A percentile compares a stretch with the other conserved stretches of the same genome.
Evolutionary conservation across 805 yeast genomes (phyloP).

Genomic region (Cyberlindnera suaveolens): DNA sequence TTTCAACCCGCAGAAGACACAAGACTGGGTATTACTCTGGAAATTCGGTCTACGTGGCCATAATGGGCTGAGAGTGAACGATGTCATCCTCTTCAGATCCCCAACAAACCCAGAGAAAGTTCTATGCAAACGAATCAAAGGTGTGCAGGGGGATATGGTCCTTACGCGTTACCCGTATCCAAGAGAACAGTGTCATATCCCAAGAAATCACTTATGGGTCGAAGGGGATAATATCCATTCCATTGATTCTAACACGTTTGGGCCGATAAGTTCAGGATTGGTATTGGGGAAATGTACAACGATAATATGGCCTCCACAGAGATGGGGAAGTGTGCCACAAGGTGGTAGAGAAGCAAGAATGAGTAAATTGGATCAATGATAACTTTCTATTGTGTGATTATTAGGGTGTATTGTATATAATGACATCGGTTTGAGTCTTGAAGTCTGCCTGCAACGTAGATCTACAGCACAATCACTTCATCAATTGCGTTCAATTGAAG

Average conservation of each 20-base stretch:
- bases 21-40: slow-evolving; percentile 64
- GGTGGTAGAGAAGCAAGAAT: slow-evolving; percentile 51
- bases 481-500: no score
- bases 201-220: slow-evolving; percentile 84
- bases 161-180: slow-evolving; percentile 64
- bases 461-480: no score
- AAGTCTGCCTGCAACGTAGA: background rate
- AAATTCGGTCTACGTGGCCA: slow-evolving; percentile 50
- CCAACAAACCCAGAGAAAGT: slow-evolving; percentile 75
- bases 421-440: background rate
- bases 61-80: slow-evolving; percentile 48
- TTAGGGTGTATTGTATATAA: background rate
- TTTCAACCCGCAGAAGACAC: slow-evolving; percentile 58
- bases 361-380: slow-evolving; percentile 7
- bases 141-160: slow-evolving; percentile 64
- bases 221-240: slow-evolving; percentile 90
- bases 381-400: background rate
- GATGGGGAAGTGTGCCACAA: slow-evolving; percentile 43
- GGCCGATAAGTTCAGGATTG: slow-evolving; percentile 79
- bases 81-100: slow-evolving; percentile 70
- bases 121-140: slow-evolving; percentile 78
- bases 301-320: slow-evolving; percentile 63
- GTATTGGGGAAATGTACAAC: slow-evolving; percentile 69
- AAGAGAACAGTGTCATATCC: slow-evolving; percentile 51
- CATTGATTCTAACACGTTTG: slow-evolving; percentile 80